Evolutionary conservation across 805 yeast species (phyloP), one percentile per base, ranked within the genome.

Genomic region (Metschnikowia similis): DNA sequence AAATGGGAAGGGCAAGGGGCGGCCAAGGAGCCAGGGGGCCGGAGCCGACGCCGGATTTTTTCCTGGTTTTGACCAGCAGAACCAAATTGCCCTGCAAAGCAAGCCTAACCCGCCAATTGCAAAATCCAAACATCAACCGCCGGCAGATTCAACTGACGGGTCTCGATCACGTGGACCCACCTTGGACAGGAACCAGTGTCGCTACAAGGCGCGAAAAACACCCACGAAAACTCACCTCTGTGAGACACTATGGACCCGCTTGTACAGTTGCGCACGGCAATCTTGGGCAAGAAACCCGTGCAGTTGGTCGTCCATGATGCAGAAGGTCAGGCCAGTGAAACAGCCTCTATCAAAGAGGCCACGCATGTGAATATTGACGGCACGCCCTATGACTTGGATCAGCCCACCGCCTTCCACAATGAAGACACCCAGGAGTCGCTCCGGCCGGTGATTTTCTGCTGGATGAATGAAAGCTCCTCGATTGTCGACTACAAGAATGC

Each of bases 401-500:
- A 70, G 10, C 53, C 55, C n/a, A 84, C 91, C 9, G 75, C 77
- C 45, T 85, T 85, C 60, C 69, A 73, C 44, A 75, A 79, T 41
- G 83, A 82, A 47, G 79, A 66, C 30, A 64, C 64, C 14, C 67
- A 72, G 21, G 77, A 82, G 40, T 71, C 76, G 13, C 70, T 89
- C 49, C 73, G 80, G 53, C 81, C 87, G 0, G 81, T 87, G 2
- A 74, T 81, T 35, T 89, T 87, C 59, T 86, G 94, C 56, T 92
- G 96, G 94, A 55, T 83, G 28, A 82, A 83, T 55, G 82, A 79
- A 51, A 88, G 87, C 48, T 75, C 87, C 28, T 79, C 84, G 36
- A 85, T 90, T 41, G 85, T 96, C 10, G 96, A 89, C 48, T 91
- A 92, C 64, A 79, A 89, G 52, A 77, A 83, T 9, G 83, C 80